These are phyloP conservation scores for Leucocoprinus birnbaumii DNA, from an alignment of 768 basidiomycete species.

Conservation along the genomic window DNA sequence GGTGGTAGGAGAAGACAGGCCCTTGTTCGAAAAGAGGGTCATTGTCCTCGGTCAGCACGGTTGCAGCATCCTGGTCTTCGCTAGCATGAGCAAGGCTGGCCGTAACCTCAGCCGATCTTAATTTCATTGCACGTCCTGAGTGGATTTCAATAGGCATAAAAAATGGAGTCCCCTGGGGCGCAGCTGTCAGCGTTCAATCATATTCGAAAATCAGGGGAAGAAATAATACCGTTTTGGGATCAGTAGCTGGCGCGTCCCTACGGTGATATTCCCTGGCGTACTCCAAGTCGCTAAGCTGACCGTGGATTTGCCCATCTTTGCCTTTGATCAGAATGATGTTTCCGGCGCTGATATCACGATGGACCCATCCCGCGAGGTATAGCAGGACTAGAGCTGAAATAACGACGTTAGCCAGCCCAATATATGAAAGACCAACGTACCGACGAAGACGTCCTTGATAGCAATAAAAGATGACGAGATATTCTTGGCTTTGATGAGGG, in stretches of 20 bases:
- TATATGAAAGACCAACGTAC: neutral
- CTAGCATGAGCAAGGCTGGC: too few relatives aligned
- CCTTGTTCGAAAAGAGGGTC: too few relatives aligned
- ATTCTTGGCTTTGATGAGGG: too few relatives aligned
- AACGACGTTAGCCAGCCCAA: neutral
- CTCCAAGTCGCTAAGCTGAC: slow-evolving; percentile 10
- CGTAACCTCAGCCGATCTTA: too few relatives aligned
- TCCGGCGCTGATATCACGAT: slow-evolving; percentile 8
- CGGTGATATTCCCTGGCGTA: slow-evolving; percentile 4
- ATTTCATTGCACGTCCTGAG: too few relatives aligned
- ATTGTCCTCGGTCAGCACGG: too few relatives aligned
- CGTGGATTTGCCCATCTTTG: neutral
- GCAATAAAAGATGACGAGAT: neutral
- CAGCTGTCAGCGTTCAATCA: neutral
- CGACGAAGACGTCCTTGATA: neutral
- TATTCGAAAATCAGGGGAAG: neutral
- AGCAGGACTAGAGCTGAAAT: slow-evolving; percentile 7
- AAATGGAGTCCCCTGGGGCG: slow-evolving; percentile 1
- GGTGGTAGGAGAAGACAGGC: too few relatives aligned
- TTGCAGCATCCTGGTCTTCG: too few relatives aligned
- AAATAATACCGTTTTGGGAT: slow-evolving; percentile 7
- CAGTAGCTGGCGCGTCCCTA: neutral
- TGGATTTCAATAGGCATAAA: slow-evolving; percentile 10
- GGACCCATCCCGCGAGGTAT: slow-evolving; percentile 10
- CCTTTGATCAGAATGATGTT: slow-evolving; percentile 4